phyloP scores from a whole-genome alignment of 2,329 filamentous ascomycete species.

The Sclerotiophoma versabilis region DNA sequence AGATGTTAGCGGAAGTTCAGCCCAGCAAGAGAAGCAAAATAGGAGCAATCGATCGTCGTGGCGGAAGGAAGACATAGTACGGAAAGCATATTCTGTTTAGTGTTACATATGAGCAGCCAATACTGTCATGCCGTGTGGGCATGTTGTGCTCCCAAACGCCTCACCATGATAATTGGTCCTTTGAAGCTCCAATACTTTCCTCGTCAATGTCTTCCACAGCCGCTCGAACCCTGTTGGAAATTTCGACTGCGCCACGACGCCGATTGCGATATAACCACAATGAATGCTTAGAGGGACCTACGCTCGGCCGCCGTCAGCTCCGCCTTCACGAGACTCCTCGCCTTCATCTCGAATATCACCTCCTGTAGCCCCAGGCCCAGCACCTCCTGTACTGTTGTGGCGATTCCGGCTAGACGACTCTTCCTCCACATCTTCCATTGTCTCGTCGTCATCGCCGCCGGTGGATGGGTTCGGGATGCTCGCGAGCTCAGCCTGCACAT shows the following conservation, averaged over 20 bases:
- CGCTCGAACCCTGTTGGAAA: conserved; percentile 28
- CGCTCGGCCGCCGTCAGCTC: conserved; percentile 97
- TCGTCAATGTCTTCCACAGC: conserved; percentile 29
- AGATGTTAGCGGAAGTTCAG: conserved; percentile 31
- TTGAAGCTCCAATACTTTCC: conserved; percentile 23
- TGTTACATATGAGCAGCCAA: conserved; percentile 42
- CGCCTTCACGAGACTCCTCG: conserved; percentile 85
- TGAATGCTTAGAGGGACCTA: conserved; percentile 71
- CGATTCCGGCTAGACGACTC: conserved; percentile 41
- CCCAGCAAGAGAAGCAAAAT: conserved; percentile 14
- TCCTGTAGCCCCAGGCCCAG: conserved; percentile 84
- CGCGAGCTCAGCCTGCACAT: conserved; percentile 74
- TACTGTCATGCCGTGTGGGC: conserved; percentile 31
- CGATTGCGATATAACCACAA: conserved; percentile 37
- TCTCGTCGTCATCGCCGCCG: conserved; percentile 69
- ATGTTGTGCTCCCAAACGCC: conserved; percentile 44
- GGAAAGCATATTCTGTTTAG: conserved; percentile 45
- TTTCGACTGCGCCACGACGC: conserved; percentile 47
- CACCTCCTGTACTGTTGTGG: conserved; percentile 70
- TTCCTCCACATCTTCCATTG: conserved; percentile 65
- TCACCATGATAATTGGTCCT: conserved; percentile 31
- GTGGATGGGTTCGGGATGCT: conserved; percentile 62
- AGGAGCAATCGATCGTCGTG: conserved; percentile 36
- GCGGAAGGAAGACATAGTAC: conserved; percentile 34
- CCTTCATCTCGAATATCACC: conserved; percentile 93